phyloP scores from a whole-genome alignment of 2,329 filamentous ascomycete species.

The Trichoderma sp. region DNA sequence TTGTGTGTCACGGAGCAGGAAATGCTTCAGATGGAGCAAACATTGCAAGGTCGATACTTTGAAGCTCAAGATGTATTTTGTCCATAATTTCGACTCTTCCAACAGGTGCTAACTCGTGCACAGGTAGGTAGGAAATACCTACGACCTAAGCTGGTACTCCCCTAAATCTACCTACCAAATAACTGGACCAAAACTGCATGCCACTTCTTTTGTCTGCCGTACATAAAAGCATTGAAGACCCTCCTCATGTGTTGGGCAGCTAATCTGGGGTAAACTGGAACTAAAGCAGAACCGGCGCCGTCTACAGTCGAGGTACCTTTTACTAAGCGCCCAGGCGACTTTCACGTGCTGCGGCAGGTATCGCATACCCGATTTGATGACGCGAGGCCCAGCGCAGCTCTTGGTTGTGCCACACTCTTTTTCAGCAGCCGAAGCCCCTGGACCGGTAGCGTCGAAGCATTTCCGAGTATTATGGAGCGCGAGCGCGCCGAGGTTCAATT shows the following conservation, averaged over 20 bases:
- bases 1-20: background rate
- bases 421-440: constrained; percentile 21
- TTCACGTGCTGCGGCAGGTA: constrained; percentile 22
- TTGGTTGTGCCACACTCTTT: background rate
- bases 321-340: background rate
- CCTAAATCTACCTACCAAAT: background rate
- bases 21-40: background rate
- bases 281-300: background rate
- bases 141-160: background rate
- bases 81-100: background rate
- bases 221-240: background rate
- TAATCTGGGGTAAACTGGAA: constrained; percentile 9
- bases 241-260: background rate
- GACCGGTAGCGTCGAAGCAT: constrained; percentile 10
- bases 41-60: background rate
- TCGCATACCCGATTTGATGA: constrained; percentile 6
- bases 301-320: background rate
- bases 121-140: background rate
- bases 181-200: background rate
- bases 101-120: background rate
- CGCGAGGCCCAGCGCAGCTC: background rate
- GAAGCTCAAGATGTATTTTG: background rate
- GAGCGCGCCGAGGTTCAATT: constrained; percentile 24
- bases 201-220: background rate
- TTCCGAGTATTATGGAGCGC: constrained; percentile 14